These are phyloP conservation scores for Waitea zeae DNA, from an alignment of 1,284 basidiomycete species.

Conservation along the genomic window DNA sequence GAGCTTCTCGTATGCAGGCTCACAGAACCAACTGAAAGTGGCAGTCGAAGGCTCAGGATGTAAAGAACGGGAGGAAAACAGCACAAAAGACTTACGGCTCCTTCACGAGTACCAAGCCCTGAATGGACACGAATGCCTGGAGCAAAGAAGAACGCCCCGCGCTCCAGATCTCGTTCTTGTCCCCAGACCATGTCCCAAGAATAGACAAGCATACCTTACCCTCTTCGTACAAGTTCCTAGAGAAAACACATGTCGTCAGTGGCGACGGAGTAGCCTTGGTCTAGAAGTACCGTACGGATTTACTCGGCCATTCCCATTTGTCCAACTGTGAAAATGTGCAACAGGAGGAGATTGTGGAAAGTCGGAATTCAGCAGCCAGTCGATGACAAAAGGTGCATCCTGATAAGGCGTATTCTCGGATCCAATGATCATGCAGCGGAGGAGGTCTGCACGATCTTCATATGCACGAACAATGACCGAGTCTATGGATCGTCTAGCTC, in stretches of 20 bases:
- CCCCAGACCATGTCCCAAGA: constrained; percentile 84
- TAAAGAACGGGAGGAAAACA: constrained; percentile 5
- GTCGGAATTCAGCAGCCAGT: constrained; percentile 79
- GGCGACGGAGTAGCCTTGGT: neutral
- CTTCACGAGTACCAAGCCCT: constrained; percentile 82
- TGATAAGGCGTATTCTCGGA: constrained; percentile 89
- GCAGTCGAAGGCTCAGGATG: constrained; percentile 5
- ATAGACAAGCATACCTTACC: constrained; percentile 91
- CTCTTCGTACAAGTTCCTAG: constrained; percentile 83
- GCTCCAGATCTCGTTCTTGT: constrained; percentile 75
- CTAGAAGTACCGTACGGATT: too few species aligned
- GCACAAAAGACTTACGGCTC: constrained; percentile 80
- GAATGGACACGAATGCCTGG: constrained; percentile 87
- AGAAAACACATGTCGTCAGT: too few species aligned
- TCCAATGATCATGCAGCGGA: constrained; percentile 82
- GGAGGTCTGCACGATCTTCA: constrained; percentile 72
- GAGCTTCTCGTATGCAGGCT: constrained; percentile 83
- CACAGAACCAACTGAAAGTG: constrained; percentile 52
- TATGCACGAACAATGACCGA: constrained; percentile 58
- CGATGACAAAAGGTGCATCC: constrained; percentile 88
- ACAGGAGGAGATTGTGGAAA: constrained; percentile 79
- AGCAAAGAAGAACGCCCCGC: constrained; percentile 69
- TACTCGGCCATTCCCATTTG: constrained; percentile 84
- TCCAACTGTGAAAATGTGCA: constrained; percentile 89
- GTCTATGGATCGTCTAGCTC: constrained; percentile 20